Conservation (phyloP, 805 yeast genomes). For the Candida verbasci region DNA sequence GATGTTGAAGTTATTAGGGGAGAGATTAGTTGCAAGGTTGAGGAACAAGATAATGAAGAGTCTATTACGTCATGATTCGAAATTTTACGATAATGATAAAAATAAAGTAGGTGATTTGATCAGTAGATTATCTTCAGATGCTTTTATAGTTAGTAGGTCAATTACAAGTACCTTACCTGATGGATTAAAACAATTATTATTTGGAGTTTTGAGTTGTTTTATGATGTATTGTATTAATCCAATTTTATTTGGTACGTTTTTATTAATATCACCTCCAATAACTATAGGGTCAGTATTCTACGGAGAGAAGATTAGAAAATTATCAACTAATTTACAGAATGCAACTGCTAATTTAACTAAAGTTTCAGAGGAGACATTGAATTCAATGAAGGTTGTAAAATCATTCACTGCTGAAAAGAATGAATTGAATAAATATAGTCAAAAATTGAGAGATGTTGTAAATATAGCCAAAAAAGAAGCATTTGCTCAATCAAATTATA, state of each 20-base stretch:
- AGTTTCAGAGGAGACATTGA: conserved; percentile 40
- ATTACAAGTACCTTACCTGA: conserved; percentile 42
- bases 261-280: conserved; percentile 42
- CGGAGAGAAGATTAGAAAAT: conserved; percentile 39
- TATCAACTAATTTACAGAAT: conserved; percentile 39
- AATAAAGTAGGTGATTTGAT: conserved; percentile 45
- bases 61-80: conserved; percentile 37
- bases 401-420: conserved; percentile 42
- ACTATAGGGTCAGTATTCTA: conserved; percentile 43
- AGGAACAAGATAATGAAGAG: conserved; percentile 39
- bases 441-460: conserved; percentile 35
- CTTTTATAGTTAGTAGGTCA: conserved; percentile 42
- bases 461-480: conserved; percentile 42
- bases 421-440: conserved; percentile 35
- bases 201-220: conserved; percentile 38
- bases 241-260: conserved; percentile 38
- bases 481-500: conserved; percentile 40
- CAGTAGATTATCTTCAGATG: conserved; percentile 41
- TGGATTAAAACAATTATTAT: conserved; percentile 39
- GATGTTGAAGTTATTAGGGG: conserved; percentile 38
- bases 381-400: conserved; percentile 38
- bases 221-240: conserved; percentile 45
- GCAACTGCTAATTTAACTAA: conserved; percentile 43
- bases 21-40: conserved; percentile 40
- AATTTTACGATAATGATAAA: conserved; percentile 39